phyloP scores from a whole-genome alignment of 768 basidiomycete species.

The Antrodiella citrinella region DNA sequence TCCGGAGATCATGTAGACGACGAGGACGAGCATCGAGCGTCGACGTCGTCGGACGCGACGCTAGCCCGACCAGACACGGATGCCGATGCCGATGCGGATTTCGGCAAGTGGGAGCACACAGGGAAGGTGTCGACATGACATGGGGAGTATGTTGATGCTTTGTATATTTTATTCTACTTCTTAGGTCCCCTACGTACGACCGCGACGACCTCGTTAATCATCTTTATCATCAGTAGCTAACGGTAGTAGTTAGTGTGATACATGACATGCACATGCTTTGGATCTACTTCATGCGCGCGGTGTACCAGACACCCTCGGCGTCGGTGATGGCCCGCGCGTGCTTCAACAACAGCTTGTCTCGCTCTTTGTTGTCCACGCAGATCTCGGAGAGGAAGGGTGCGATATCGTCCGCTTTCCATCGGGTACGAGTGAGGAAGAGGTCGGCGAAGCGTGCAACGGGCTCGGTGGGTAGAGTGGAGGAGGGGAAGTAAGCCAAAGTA shows the following conservation, averaged over 20 bases:
- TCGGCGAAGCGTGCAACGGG: conserved; percentile 79
- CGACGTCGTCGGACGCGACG: conserved; percentile 31
- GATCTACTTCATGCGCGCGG: conserved; percentile 53
- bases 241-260: no score
- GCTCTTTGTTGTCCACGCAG: conserved; percentile 75
- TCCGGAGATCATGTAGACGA: conserved; percentile 10
- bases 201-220: no score
- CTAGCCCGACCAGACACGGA: conserved; percentile 18
- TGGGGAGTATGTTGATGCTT: no score
- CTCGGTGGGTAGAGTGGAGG: conserved; percentile 64
- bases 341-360: conserved; percentile 83
- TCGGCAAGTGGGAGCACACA: conserved; percentile 15
- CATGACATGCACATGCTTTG: no score
- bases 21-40: conserved; percentile 27
- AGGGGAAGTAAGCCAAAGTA: conserved; percentile 67
- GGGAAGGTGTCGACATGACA: conserved; percentile 1
- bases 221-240: no score
- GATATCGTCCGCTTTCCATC: conserved; percentile 78
- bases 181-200: no score
- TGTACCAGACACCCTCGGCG: conserved; percentile 63
- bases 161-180: no score
- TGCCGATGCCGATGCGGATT: conserved; percentile 16
- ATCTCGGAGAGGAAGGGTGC: conserved; percentile 76
- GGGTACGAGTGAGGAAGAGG: conserved; percentile 72
- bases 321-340: conserved; percentile 76